Evolutionary conservation across 768 basidiomycete species (phyloP).

Genomic region (Lactarius evosmus): DNA sequence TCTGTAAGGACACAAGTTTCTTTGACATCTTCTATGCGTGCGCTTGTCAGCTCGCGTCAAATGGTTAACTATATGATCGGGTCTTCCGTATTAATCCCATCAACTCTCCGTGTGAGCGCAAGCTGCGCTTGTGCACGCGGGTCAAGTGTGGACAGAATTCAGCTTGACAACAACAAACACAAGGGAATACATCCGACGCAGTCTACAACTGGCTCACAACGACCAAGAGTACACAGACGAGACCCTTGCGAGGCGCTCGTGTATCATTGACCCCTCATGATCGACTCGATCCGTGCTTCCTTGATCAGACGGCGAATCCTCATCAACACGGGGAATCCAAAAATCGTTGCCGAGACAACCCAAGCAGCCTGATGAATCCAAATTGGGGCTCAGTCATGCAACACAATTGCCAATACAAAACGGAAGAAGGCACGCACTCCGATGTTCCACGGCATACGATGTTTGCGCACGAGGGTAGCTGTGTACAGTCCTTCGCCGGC

Average conservation of each 20-base stretch:
- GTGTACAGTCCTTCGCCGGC: slow-evolving; percentile 48
- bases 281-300: slow-evolving; percentile 67
- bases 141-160: not conserved
- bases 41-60: not conserved
- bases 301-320: slow-evolving; percentile 61
- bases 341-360: slow-evolving; percentile 45
- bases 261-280: slow-evolving; percentile 64
- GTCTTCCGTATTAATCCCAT: not conserved
- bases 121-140: not conserved
- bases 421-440: slow-evolving; percentile 36
- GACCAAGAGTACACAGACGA: not conserved
- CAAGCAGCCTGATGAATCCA: slow-evolving; percentile 46
- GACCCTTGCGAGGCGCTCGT: not conserved
- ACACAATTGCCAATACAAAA: not conserved
- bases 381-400: not conserved
- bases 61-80: not conserved
- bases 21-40: not conserved
- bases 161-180: not conserved
- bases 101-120: not conserved
- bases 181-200: not conserved
- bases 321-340: slow-evolving; percentile 54
- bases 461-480: slow-evolving; percentile 45
- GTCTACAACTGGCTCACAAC: not conserved
- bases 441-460: slow-evolving; percentile 46
- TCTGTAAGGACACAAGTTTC: not conserved